phyloP scores from a whole-genome alignment of 2,329 filamentous ascomycete species.

The Verticillium alfalfae region DNA sequence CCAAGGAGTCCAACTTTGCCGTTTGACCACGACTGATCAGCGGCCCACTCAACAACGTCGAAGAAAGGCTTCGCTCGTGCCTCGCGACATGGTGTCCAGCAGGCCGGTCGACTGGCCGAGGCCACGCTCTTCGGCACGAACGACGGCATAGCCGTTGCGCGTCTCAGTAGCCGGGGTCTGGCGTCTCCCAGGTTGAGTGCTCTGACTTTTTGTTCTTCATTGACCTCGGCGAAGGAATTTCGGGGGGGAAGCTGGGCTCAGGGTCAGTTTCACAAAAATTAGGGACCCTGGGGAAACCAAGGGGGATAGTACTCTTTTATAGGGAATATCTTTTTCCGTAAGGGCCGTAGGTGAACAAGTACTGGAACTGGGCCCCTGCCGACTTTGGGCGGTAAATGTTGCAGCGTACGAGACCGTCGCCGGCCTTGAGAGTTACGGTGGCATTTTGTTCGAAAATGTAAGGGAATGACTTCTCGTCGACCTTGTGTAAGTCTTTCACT shows the following conservation, averaged over 20 bases:
- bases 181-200: constrained; percentile 55
- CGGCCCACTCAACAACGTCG: constrained; percentile 43
- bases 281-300: too few relatives aligned
- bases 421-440: constrained; percentile 22
- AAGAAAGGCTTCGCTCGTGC: constrained; percentile 43
- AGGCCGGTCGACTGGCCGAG: constrained; percentile 39
- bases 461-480: constrained; percentile 21
- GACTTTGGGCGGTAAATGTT: constrained; percentile 30
- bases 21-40: constrained; percentile 38
- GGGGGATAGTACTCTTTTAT: constrained; percentile 36
- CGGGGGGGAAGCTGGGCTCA: constrained; percentile 26
- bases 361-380: constrained; percentile 42
- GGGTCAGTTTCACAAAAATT: neutral
- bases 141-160: constrained; percentile 44
- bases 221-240: constrained; percentile 41
- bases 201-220: constrained; percentile 45
- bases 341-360: constrained; percentile 65
- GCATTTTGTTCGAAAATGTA: constrained; percentile 37
- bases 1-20: constrained; percentile 44
- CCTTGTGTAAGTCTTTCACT: constrained; percentile 19
- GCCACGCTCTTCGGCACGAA: constrained; percentile 46
- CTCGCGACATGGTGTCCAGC: constrained; percentile 43
- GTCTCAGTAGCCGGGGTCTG: constrained; percentile 54
- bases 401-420: constrained; percentile 24
- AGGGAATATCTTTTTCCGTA: constrained; percentile 72